A percentile compares a stretch with the other conserved stretches of the same genome.
Conservation (phyloP, 2,329 filamentous ascomycete species). For the Epichloe gansuensis region DNA sequence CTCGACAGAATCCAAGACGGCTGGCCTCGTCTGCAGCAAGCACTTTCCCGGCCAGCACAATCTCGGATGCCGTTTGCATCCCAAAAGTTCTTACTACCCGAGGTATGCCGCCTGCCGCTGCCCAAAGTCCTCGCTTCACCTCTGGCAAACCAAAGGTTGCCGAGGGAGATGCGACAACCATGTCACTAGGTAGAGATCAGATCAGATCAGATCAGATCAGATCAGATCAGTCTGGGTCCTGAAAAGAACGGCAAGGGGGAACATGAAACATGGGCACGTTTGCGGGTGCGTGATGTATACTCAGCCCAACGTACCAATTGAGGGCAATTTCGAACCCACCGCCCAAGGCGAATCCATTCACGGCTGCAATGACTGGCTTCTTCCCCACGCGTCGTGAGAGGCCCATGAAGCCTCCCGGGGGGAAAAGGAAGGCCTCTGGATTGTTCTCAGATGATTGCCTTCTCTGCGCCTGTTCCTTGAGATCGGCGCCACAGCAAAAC, state of each 20-base stretch:
- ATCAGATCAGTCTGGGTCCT: neutral
- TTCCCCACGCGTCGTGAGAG: constrained; percentile 42
- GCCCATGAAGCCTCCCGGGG: constrained; percentile 32
- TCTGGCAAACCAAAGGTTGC: constrained; percentile 41
- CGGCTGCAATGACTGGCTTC: constrained; percentile 47
- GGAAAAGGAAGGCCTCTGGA: constrained; percentile 11
- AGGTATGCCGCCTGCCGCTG: constrained; percentile 37
- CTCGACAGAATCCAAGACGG: constrained; percentile 15
- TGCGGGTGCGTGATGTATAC: too few relatives aligned
- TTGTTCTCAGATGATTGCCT: constrained; percentile 10
- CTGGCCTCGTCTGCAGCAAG: constrained; percentile 28
- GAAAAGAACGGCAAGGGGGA: neutral
- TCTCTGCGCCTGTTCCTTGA: constrained; percentile 31
- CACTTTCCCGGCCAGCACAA: constrained; percentile 33
- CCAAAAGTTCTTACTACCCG: constrained; percentile 33
- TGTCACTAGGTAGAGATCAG: constrained; percentile 23
- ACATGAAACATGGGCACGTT: too few relatives aligned
- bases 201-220: too few relatives aligned
- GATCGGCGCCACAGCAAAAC: constrained; percentile 42
- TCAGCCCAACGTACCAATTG: constrained; percentile 30
- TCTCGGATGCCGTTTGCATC: constrained; percentile 34
- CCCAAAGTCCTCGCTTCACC: constrained; percentile 39
- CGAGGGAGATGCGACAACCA: constrained; percentile 38
- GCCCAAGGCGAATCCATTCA: constrained; percentile 44
- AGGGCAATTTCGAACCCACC: constrained; percentile 45